Conservation (phyloP, 2,329 filamentous ascomycete species). For the Calonectria crousiana region DNA sequence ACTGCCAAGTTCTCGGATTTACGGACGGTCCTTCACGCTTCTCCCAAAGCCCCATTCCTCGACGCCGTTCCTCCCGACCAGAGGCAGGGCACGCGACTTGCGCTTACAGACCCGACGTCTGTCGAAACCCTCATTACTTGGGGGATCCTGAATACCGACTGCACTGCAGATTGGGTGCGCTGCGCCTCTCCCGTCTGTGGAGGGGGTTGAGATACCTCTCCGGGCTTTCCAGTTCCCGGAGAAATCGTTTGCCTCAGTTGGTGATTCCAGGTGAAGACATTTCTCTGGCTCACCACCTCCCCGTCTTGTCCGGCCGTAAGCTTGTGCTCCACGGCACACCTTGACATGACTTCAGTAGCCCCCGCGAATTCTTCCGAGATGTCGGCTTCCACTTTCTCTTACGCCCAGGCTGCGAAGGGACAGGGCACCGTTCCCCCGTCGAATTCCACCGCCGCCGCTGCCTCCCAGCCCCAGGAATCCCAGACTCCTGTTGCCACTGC, state of each 20-base stretch:
- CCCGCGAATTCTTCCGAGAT: conserved; percentile 54
- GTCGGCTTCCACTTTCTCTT: conserved; percentile 81
- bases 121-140: conserved; percentile 37
- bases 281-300: conserved; percentile 32
- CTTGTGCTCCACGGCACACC: conserved; percentile 33
- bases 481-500: conserved; percentile 45
- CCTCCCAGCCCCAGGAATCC: conserved; percentile 41
- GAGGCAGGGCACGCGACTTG: conserved; percentile 28
- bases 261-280: conserved; percentile 36
- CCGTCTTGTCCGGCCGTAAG: conserved; percentile 33
- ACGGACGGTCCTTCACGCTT: conserved; percentile 24
- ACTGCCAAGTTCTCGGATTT: conserved; percentile 33
- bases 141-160: conserved; percentile 36
- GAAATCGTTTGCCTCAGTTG: conserved; percentile 32
- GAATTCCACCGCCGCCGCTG: conserved; percentile 41
- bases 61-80: conserved; percentile 21
- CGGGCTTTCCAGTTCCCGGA: conserved; percentile 33
- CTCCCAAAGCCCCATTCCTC: conserved; percentile 12
- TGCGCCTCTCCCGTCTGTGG: conserved; percentile 39
- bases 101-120: conserved; percentile 20
- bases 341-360: conserved; percentile 46
- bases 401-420: conserved; percentile 95
- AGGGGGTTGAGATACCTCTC: conserved; percentile 43
- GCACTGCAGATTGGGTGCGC: conserved; percentile 39
- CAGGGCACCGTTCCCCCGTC: conserved; percentile 59